These are phyloP conservation scores for Eucalyptus sp. DNA, from an alignment of 345 rosid genomes.

Conservation along the genomic window DNA sequence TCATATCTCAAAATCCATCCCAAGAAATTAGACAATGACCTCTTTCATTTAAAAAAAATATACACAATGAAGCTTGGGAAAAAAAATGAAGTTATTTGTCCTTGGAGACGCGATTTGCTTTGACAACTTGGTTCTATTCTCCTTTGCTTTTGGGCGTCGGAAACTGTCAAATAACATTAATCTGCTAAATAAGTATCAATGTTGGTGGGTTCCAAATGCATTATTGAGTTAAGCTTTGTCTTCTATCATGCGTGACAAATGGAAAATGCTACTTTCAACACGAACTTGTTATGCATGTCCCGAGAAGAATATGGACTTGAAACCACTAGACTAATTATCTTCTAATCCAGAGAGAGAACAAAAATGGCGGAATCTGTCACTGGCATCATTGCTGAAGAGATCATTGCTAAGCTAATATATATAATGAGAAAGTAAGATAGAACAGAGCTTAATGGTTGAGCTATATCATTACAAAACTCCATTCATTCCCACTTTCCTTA, in stretches of 20 bases:
- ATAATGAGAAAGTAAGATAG: too few relatives aligned
- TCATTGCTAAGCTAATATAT: too few relatives aligned
- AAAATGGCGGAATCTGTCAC: rapidly evolving
- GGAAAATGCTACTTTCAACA: too few relatives aligned
- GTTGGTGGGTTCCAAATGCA: neutral
- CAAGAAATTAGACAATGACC: neutral
- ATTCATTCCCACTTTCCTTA: neutral
- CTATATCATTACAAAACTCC: neutral
- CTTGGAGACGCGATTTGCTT: neutral
- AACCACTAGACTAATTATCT: too few relatives aligned
- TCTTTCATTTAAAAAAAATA: neutral
- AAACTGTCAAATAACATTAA: neutral
- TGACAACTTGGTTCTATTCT: neutral
- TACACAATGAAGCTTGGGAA: rapidly evolving
- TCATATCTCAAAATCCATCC: neutral
- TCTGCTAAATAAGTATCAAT: neutral
- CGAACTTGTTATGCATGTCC: rapidly evolving
- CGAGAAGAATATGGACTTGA: too few relatives aligned
- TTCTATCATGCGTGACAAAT: too few relatives aligned
- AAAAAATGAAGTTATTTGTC: neutral
- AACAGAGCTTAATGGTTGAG: too few relatives aligned
- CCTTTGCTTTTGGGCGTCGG: rapidly evolving
- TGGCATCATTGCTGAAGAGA: too few relatives aligned
- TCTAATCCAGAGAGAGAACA: too few relatives aligned
- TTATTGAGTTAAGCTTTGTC: neutral